These are phyloP conservation scores for Triticum urartu DNA, from an alignment of 176 grass and related monocot genomes.

Conservation along the genomic window DNA sequence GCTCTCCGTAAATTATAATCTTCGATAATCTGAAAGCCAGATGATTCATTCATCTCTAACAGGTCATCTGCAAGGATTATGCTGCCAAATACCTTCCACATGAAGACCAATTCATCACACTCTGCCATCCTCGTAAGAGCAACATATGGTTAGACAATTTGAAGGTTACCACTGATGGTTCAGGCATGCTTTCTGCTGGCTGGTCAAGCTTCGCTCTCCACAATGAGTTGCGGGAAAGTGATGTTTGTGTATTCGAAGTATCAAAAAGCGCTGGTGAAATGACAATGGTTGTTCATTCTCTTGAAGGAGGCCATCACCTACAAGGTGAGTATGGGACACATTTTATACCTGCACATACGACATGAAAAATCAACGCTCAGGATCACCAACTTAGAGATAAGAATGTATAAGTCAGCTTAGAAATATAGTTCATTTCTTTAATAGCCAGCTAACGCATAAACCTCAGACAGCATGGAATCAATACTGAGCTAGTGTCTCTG, in stretches of 20 bases:
- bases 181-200: not conserved
- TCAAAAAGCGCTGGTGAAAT: not conserved
- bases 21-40: not conserved
- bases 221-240: conserved; percentile 15
- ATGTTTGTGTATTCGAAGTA: conserved; percentile 38
- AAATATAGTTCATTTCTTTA: not conserved
- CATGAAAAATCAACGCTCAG: not conserved
- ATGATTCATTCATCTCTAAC: not conserved
- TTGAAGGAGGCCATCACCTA: not conserved
- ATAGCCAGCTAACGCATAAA: not conserved
- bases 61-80: conserved; percentile 22
- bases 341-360: not conserved
- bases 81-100: conserved; percentile 8
- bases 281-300: conserved; percentile 5
- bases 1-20: not conserved
- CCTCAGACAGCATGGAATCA: not conserved
- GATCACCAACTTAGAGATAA: not conserved
- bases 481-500: not conserved
- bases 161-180: not conserved
- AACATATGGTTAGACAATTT: conserved; percentile 19
- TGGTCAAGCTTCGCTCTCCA: not conserved
- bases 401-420: not conserved
- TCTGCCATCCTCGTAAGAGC: not conserved
- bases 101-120: not conserved
- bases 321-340: not conserved